Base-by-base conservation (phyloP, 306 rosid genomes). In the Sechiopsis laciniata region DNA sequence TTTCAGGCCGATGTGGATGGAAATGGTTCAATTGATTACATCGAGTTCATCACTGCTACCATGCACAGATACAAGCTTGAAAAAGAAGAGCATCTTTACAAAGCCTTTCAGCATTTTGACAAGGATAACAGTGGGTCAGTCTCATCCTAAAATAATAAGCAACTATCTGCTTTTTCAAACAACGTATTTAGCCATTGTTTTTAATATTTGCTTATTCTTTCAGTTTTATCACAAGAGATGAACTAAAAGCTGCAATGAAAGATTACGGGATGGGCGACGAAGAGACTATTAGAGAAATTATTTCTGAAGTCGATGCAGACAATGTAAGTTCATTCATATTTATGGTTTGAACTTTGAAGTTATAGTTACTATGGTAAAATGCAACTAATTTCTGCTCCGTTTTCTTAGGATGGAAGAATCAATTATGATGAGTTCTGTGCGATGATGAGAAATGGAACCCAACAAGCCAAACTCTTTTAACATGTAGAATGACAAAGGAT, bases 391-490 rank as follows among this genome's bases (percentile, higher is more conserved):
- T 53, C 1, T 26, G 35, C 12, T 53, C 1, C 9, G 35, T 53
- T 32, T 73, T 73, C 37, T 58, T 85, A 92, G 96, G 98, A 92
- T 75, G 96, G 98, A 73, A 83, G 90, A 82, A 93, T 93, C 76
- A 93, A 88, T 84, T 90, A 93, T 20, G 88, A 86, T 32, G 98
- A 93, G 64, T 93, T 93, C 81, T 82, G 84, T 71, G 0, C 96
- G 24, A 93, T 90, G 98, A 93, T 93, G 97, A 90, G 87, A 73
- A 93, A 91, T 82, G 98, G 98, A 78, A 86, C 81, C 68, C 90
- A 85, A 53, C 96, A 77, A 71, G 91, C 73, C 52, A 90, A 83
- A 51, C 80, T 87, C 73, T 87, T 90, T 82, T 90, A 82, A 48
- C 40, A 21, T 26, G 13, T 65, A 13, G 53, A 68, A 68, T 13